Evolutionary conservation across 2,329 filamentous ascomycete genomes (phyloP).

Genomic region (Cladobotryum mycophilum): DNA sequence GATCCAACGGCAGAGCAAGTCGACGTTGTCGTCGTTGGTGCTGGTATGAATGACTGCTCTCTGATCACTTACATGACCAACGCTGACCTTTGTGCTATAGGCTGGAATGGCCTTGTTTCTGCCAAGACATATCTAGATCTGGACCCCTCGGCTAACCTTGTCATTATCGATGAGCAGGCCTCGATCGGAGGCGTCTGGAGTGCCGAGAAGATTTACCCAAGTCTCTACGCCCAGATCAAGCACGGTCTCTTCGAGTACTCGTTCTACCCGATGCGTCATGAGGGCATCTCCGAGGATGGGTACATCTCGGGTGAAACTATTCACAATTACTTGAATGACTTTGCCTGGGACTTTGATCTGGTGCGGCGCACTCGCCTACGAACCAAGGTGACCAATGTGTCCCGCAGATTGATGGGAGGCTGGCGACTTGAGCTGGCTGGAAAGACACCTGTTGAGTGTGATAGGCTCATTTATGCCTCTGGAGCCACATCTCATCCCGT

Average conservation of each 20-base stretch:
- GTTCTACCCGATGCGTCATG: constrained; percentile 24
- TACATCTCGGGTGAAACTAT: constrained; percentile 26
- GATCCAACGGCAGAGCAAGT: constrained; percentile 3
- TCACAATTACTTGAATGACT: constrained; percentile 22
- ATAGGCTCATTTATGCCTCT: constrained; percentile 20
- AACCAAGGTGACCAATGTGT: constrained; percentile 13
- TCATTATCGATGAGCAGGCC: constrained; percentile 19
- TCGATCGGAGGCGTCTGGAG: constrained; percentile 23
- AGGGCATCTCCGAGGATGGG: constrained; percentile 22
- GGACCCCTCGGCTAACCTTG: constrained; percentile 16
- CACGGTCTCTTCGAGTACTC: constrained; percentile 29
- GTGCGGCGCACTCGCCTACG: constrained; percentile 13
- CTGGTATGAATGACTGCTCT: constrained; percentile 5
- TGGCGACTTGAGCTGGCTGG: constrained; percentile 20
- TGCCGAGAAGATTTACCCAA: constrained; percentile 23
- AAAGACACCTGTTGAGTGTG: constrained; percentile 13
- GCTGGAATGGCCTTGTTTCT: constrained; percentile 22
- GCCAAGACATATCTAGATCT: constrained; percentile 24
- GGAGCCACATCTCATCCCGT: constrained; percentile 19
- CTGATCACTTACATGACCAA: not conserved
- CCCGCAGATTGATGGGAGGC: constrained; percentile 5
- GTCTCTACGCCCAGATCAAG: constrained; percentile 27
- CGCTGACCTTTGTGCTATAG: constrained; percentile 8
- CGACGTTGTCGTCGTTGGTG: constrained; percentile 12
- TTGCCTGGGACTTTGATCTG: constrained; percentile 19